A percentile compares a stretch with the other conserved stretches of the same genome.
Conservation (phyloP, 108 stramenopile species). For the Cyclotella baltica region DNA sequence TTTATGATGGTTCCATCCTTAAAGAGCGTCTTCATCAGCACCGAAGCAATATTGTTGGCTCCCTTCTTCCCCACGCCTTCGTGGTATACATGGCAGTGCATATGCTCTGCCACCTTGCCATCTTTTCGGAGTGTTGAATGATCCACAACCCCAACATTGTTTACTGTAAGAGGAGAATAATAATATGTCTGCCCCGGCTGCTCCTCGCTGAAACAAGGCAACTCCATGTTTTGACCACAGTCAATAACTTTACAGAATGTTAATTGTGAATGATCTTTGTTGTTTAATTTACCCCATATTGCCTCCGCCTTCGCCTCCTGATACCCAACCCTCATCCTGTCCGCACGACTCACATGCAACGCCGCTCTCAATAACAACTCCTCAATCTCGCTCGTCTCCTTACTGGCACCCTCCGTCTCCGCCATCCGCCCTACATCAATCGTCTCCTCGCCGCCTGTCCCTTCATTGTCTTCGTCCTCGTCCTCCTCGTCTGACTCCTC, state of each 20-base stretch:
- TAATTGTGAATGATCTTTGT: neutral
- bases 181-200: constrained; percentile 11
- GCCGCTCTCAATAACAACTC: too few relatives aligned
- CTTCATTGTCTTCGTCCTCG: neutral
- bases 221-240: constrained; percentile 4
- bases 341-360: neutral
- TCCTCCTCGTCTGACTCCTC: neutral
- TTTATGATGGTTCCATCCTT: neutral
- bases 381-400: neutral
- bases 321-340: neutral
- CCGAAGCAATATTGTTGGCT: constrained; percentile 26
- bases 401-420: neutral
- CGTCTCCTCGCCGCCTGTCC: neutral
- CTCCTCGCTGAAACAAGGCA: neutral
- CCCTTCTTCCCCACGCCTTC: constrained; percentile 29
- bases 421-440: neutral
- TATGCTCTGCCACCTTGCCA: neutral
- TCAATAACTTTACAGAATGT: neutral
- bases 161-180: constrained; percentile 1
- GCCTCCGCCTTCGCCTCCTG: neutral
- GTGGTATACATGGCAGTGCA: constrained; percentile 13
- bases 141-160: constrained; percentile 2
- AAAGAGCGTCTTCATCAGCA: constrained; percentile 14
- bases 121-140: neutral
- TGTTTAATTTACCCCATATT: neutral